Evolutionary conservation across 176 grass and related monocot species (phyloP).

Genomic region (Musa schizocarpa): DNA sequence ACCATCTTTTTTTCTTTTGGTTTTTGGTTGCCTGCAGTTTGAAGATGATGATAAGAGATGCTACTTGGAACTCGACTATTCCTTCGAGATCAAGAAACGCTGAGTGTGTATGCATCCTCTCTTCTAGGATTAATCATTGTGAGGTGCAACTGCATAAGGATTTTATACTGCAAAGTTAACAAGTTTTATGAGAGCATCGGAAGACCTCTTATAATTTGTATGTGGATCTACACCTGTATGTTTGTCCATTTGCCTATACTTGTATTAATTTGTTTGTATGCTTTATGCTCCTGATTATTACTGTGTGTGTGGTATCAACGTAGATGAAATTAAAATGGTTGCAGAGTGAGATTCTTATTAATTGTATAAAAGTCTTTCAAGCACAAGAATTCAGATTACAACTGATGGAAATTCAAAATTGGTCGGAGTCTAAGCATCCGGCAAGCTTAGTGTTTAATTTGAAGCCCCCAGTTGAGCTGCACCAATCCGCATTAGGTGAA

Average conservation of each 20-base stretch:
- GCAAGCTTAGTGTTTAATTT: too few relatives aligned
- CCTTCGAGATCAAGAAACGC: conserved; percentile 39
- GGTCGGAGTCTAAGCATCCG: too few relatives aligned
- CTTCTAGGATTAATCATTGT: background rate
- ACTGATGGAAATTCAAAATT: background rate
- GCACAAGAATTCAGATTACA: background rate
- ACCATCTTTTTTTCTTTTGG: too few relatives aligned
- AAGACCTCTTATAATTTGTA: background rate
- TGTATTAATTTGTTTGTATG: background rate
- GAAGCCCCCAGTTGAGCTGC: too few relatives aligned
- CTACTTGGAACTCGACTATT: conserved; percentile 34
- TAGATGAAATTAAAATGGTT: background rate
- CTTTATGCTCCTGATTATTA: background rate
- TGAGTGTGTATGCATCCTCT: background rate
- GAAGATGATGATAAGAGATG: conserved; percentile 45
- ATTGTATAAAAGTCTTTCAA: background rate
- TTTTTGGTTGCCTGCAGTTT: conserved; percentile 18
- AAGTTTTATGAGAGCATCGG: background rate
- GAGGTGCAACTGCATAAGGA: background rate
- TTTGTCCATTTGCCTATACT: background rate
- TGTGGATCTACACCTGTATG: background rate
- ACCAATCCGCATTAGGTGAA: too few relatives aligned
- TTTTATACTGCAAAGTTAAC: background rate
- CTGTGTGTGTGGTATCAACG: background rate
- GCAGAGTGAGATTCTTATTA: background rate